Evolutionary conservation across 805 yeast genomes (phyloP).

Genomic region (Suhomyces tanzawaensis): DNA sequence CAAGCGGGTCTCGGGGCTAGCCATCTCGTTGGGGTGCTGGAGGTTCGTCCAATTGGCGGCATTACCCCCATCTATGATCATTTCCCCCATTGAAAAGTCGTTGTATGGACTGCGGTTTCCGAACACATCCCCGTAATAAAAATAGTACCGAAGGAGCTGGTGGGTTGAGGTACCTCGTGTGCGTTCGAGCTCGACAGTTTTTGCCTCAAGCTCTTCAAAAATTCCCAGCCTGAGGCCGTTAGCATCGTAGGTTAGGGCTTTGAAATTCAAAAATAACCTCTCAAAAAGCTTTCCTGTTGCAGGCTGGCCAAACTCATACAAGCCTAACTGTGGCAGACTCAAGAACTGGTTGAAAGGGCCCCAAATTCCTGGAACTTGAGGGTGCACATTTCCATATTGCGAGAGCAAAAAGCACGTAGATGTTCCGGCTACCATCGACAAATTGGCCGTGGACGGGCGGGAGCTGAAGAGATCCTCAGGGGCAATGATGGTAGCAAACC

Average conservation of each 20-base stretch:
- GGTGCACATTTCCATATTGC: background rate
- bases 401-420: constrained; percentile 52
- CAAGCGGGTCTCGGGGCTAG: constrained; percentile 12
- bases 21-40: background rate
- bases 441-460: background rate
- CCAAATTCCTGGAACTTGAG: constrained; percentile 49
- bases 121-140: constrained; percentile 53
- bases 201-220: constrained; percentile 18
- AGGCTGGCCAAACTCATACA: constrained; percentile 58
- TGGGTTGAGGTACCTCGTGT: constrained; percentile 18
- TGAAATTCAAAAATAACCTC: constrained; percentile 38
- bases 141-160: constrained; percentile 32
- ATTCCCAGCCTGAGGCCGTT: background rate
- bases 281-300: constrained; percentile 56
- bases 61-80: constrained; percentile 46
- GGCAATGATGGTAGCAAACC: constrained; percentile 36
- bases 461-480: constrained; percentile 15
- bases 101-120: constrained; percentile 61
- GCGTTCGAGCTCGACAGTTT: constrained; percentile 21
- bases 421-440: constrained; percentile 60
- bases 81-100: constrained; percentile 49
- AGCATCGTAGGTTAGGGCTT: background rate
- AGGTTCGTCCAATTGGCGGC: constrained; percentile 5
- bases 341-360: constrained; percentile 52
- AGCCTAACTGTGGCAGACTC: constrained; percentile 16